Evolutionary conservation across 2,329 filamentous ascomycete species (phyloP).

Genomic region (Diaporthe sp.): DNA sequence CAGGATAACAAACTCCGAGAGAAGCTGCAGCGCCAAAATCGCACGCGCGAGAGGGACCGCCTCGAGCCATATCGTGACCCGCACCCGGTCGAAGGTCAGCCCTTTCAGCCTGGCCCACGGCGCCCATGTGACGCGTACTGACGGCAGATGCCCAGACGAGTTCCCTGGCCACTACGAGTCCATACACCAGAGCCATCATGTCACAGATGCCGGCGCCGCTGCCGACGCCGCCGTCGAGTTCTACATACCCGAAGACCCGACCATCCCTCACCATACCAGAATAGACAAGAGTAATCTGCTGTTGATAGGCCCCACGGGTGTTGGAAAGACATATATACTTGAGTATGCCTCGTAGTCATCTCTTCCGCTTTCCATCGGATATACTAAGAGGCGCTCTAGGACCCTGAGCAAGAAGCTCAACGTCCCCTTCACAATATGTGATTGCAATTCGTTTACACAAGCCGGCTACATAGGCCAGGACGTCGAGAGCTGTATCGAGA

Average conservation of each 20-base stretch:
- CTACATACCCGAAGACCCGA: constrained; percentile 62
- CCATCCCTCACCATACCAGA: constrained; percentile 67
- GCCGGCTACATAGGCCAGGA: constrained; percentile 98
- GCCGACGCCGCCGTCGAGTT: constrained; percentile 50
- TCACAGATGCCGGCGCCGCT: constrained; percentile 41
- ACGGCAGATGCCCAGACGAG: constrained; percentile 63
- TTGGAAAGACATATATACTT: constrained; percentile 96
- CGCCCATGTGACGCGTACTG: constrained; percentile 47
- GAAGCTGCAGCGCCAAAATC: constrained; percentile 77
- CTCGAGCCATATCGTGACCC: constrained; percentile 66
- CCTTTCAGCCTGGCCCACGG: constrained; percentile 29
- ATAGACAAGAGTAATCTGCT: constrained; percentile 97
- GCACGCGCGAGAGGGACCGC: constrained; percentile 73
- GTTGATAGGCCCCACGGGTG: constrained; percentile 90
- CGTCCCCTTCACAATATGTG: constrained; percentile 94
- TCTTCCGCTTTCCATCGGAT: neutral
- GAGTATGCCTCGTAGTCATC: constrained; percentile 59
- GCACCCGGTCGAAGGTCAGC: constrained; percentile 84
- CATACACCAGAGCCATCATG: constrained; percentile 54
- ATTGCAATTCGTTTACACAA: constrained; percentile 96
- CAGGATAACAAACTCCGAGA: constrained; percentile 69
- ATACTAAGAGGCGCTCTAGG: constrained; percentile 57
- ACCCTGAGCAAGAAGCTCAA: constrained; percentile 93
- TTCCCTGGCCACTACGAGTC: constrained; percentile 65
- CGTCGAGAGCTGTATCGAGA: constrained; percentile 94